Evolutionary conservation across 805 yeast genomes (phyloP).

Genomic region (Pichia nanzhaoensis): DNA sequence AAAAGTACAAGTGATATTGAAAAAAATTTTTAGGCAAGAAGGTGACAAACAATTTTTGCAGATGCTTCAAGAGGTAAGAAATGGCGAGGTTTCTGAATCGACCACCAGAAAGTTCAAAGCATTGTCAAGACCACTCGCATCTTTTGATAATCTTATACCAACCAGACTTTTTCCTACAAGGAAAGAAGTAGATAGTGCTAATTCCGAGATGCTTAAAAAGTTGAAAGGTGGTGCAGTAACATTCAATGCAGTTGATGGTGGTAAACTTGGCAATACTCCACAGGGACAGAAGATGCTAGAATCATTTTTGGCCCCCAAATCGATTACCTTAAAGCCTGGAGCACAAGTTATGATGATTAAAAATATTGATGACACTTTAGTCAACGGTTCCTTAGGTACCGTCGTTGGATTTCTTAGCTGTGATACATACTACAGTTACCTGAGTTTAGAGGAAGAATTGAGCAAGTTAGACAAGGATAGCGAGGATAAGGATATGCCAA

Average conservation of each 20-base stretch:
- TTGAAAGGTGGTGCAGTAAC: slow-evolving; percentile 39
- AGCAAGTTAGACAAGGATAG: slow-evolving; percentile 12
- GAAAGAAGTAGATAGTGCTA: slow-evolving; percentile 63
- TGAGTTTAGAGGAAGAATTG: slow-evolving; percentile 15
- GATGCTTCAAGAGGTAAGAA: slow-evolving; percentile 71
- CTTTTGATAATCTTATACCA: slow-evolving; percentile 56
- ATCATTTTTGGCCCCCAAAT: slow-evolving; percentile 57
- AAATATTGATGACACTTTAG: slow-evolving; percentile 63
- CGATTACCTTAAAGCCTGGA: slow-evolving; percentile 52
- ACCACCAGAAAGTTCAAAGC: slow-evolving; percentile 44
- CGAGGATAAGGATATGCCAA: not conserved
- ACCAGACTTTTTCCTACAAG: slow-evolving; percentile 73
- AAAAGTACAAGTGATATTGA: slow-evolving; percentile 48
- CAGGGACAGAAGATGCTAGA: slow-evolving; percentile 40
- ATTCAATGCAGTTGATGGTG: slow-evolving; percentile 52
- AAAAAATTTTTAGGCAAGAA: slow-evolving; percentile 68
- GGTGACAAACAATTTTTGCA: slow-evolving; percentile 63
- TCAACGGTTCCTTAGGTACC: slow-evolving; percentile 72
- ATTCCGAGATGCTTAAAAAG: slow-evolving; percentile 39
- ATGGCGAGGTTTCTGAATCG: slow-evolving; percentile 47
- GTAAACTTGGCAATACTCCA: slow-evolving; percentile 35
- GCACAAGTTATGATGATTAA: slow-evolving; percentile 83
- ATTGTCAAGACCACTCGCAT: slow-evolving; percentile 44
- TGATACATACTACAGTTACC: slow-evolving; percentile 32
- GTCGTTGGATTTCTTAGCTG: slow-evolving; percentile 43